These are phyloP conservation scores for Stylonectria norvegica DNA, from an alignment of 2,329 filamentous ascomycete species.

Conservation along the genomic window DNA sequence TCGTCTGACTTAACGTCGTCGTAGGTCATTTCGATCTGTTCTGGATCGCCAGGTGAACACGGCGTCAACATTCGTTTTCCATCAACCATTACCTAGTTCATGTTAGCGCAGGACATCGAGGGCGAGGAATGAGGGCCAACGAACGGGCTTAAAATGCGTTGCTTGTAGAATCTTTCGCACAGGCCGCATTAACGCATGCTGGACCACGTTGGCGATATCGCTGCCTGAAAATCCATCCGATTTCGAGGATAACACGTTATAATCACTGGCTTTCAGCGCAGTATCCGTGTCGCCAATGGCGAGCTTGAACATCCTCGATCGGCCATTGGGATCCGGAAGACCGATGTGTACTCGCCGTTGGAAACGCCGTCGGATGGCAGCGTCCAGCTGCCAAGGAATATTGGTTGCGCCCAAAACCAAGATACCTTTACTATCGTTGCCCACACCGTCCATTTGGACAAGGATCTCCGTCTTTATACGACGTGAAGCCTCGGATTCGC, in stretches of 20 bases:
- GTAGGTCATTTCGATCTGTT: constrained; percentile 91
- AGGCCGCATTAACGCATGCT: constrained; percentile 95
- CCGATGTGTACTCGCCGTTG: constrained; percentile 95
- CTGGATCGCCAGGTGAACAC: constrained; percentile 85
- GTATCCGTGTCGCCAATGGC: constrained; percentile 92
- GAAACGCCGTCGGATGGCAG: constrained; percentile 92
- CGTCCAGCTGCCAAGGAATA: constrained; percentile 97
- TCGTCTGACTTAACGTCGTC: constrained; percentile 80
- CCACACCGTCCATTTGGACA: constrained; percentile 98
- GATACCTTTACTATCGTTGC: constrained; percentile 90
- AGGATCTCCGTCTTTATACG: constrained; percentile 98
- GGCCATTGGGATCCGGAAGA: constrained; percentile 79
- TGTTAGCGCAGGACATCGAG: constrained; percentile 1
- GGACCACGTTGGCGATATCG: constrained; percentile 93
- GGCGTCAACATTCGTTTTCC: constrained; percentile 70
- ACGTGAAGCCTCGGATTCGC: constrained; percentile 93
- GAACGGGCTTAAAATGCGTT: constrained; percentile 93
- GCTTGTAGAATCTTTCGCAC: constrained; percentile 95
- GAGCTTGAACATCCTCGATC: constrained; percentile 93
- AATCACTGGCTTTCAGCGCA: constrained; percentile 74
- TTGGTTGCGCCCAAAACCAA: constrained; percentile 95
- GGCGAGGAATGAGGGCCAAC: constrained; percentile 13
- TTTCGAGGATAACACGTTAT: constrained; percentile 70
- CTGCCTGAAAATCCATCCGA: constrained; percentile 94
- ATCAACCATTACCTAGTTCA: constrained; percentile 64